Evolutionary conservation across 805 yeast genomes (phyloP).

Genomic region (Kurtzmaniella fragi): DNA sequence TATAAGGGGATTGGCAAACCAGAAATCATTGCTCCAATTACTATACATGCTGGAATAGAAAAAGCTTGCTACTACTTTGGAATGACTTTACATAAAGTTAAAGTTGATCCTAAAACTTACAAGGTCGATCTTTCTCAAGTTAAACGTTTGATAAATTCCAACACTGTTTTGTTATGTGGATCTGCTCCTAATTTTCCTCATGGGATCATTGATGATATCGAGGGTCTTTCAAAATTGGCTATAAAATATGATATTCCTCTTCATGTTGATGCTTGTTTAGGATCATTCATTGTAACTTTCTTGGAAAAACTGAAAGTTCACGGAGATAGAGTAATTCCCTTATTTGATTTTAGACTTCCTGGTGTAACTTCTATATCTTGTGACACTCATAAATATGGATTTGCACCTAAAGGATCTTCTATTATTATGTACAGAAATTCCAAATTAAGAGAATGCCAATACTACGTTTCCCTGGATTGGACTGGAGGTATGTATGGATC

Average conservation of each 20-base stretch:
- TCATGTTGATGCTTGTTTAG: conserved; percentile 94
- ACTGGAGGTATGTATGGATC: conserved; percentile 94
- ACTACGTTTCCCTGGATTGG: conserved; percentile 82
- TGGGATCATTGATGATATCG: conserved; percentile 90
- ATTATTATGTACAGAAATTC: conserved; percentile 80
- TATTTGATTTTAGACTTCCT: conserved; percentile 79
- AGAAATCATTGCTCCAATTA: conserved; percentile 83
- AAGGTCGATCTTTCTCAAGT: conserved; percentile 65
- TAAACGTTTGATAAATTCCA: conserved; percentile 59
- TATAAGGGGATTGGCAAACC: conserved; percentile 61
- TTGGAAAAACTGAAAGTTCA: conserved; percentile 51
- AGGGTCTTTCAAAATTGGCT: conserved; percentile 61
- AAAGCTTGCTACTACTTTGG: conserved; percentile 90
- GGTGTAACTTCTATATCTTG: conserved; percentile 98
- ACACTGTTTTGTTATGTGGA: conserved; percentile 82
- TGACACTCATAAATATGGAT: conserved; percentile 98
- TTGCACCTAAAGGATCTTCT: conserved; percentile 96
- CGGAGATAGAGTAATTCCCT: conserved; percentile 43
- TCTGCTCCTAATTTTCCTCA: conserved; percentile 98
- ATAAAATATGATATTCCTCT: conserved; percentile 69
- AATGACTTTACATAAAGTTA: conserved; percentile 78
- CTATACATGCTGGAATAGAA: conserved; percentile 93
- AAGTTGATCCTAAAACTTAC: conserved; percentile 60
- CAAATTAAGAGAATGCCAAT: conserved; percentile 71
- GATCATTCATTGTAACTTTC: conserved; percentile 85